Base-by-base conservation (phyloP, 768 basidiomycete species). In the Lyophyllum semitale region DNA sequence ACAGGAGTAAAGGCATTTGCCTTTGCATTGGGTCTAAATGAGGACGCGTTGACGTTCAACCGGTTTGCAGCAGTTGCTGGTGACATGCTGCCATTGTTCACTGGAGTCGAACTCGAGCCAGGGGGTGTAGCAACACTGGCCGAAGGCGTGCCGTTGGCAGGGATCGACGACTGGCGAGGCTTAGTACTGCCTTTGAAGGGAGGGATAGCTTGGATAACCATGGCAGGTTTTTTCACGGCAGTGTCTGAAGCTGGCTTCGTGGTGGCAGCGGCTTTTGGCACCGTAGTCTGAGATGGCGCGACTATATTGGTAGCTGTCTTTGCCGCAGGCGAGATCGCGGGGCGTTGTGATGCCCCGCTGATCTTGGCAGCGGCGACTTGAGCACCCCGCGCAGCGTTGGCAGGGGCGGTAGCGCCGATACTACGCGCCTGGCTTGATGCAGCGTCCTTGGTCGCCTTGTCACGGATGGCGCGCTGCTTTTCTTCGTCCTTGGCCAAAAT, bases 401-500 rank as follows among this genome's bases (percentile, higher is more conserved):
- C 77, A 2, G 84, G 78, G 23, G 82, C 76, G 9, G 79, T 76
- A n/a, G 78, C 72, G 12, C 85, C 85, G 52, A 94, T 94, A 12
- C 82, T 73, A 47, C 91, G 87, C 12, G 92, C 90, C 18, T 82
- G 76, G 2, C 75, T 38, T 1, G 91, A 86, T 20, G 78, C 61
- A 2, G 91, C 89, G 58, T 93, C 91, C 47, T 79, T 75, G 41
- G 70, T 73, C 17, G 90, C 83, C 70, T 89, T 95, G 70, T 91
- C 91, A 55, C 80, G 80, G 69, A 97, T 95, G 46, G 76, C 80
- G 57, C 84, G 84, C 65, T 95, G 93, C 74, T 92, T 96, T 49
- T 89, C 89, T 70, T 93, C 92, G 65, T 96, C 93, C 73, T 97
- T 98, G 38, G 96, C 89, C 22, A 98, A 75, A 65, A 98, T 95